Conservation (phyloP, 345 rosid species). For the Abelmoschus esculentus region DNA sequence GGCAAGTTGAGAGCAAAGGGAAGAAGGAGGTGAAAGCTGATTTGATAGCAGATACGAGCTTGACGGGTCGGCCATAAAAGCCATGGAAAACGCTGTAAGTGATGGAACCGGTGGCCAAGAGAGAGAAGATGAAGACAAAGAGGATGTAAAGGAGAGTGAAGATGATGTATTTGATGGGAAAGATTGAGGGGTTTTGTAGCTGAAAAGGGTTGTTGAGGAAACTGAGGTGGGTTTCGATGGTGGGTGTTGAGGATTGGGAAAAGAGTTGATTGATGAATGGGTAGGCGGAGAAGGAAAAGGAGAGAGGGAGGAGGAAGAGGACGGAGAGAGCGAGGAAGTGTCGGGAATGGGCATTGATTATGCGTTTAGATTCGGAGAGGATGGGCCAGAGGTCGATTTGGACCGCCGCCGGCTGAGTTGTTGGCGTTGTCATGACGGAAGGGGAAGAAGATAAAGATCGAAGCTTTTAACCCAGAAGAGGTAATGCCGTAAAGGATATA, state of each 20-base stretch:
- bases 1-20: conserved; percentile 38
- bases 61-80: conserved; percentile 85
- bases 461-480: background rate
- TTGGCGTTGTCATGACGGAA: conserved; percentile 23
- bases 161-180: conserved; percentile 6
- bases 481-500: background rate
- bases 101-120: conserved; percentile 54
- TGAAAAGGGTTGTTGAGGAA: conserved; percentile 11
- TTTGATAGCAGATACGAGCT: conserved; percentile 47
- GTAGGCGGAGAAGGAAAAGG: conserved; percentile 47
- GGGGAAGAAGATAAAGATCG: background rate
- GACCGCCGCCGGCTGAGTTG: conserved; percentile 11
- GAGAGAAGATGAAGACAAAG: conserved; percentile 29
- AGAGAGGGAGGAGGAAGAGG: conserved; percentile 64
- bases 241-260: conserved; percentile 25
- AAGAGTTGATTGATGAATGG: conserved; percentile 43
- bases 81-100: conserved; percentile 62
- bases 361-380: conserved; percentile 52
- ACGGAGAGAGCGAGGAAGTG: conserved; percentile 91
- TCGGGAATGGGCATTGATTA: conserved; percentile 74
- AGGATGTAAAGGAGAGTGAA: conserved; percentile 25
- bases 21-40: conserved; percentile 50
- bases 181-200: background rate
- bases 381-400: conserved; percentile 28
- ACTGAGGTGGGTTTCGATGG: conserved; percentile 21